phyloP scores from a whole-genome alignment of 1,139 yeast species.

The Pichia kudriavzevii region DNA sequence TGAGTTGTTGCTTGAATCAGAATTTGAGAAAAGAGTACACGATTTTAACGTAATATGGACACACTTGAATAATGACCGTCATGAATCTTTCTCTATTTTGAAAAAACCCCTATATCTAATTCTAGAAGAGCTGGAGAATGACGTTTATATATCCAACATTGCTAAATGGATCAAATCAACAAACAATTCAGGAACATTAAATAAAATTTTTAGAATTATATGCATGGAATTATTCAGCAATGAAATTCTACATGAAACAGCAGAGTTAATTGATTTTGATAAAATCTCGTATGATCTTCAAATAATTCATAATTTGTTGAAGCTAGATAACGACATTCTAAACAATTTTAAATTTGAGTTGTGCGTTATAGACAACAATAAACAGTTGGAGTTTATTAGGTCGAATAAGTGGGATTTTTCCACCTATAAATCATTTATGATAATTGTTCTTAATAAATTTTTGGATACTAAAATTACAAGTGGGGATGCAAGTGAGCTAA shows the following conservation, averaged over 20 bases:
- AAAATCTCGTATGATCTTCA: conserved; percentile 51
- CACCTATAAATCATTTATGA: conserved; percentile 51
- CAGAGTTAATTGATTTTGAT: conserved; percentile 45
- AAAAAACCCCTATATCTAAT: conserved; percentile 61
- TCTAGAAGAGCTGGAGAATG: conserved; percentile 50
- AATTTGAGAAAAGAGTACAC: conserved; percentile 32
- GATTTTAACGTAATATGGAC: conserved; percentile 56
- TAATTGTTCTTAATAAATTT: conserved; percentile 42
- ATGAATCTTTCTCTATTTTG: conserved; percentile 39
- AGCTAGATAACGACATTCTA: conserved; percentile 36
- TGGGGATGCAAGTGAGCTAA: conserved; percentile 22
- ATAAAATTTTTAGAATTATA: conserved; percentile 51
- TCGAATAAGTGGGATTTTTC: conserved; percentile 48
- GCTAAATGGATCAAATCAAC: conserved; percentile 51
- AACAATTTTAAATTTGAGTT: conserved; percentile 48
- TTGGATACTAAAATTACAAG: conserved; percentile 28
- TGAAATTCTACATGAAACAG: conserved; percentile 26
- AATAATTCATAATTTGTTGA: conserved; percentile 44
- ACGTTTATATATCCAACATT: conserved; percentile 39
- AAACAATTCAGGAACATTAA: conserved; percentile 47
- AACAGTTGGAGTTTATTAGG: conserved; percentile 31
- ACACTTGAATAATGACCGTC: conserved; percentile 38
- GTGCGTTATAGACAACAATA: conserved; percentile 45
- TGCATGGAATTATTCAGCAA: conserved; percentile 42
- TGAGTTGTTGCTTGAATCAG: conserved; percentile 37